Evolutionary conservation across 2,329 filamentous ascomycete genomes (phyloP).

Genomic region (Clonostachys rhizophaga): DNA sequence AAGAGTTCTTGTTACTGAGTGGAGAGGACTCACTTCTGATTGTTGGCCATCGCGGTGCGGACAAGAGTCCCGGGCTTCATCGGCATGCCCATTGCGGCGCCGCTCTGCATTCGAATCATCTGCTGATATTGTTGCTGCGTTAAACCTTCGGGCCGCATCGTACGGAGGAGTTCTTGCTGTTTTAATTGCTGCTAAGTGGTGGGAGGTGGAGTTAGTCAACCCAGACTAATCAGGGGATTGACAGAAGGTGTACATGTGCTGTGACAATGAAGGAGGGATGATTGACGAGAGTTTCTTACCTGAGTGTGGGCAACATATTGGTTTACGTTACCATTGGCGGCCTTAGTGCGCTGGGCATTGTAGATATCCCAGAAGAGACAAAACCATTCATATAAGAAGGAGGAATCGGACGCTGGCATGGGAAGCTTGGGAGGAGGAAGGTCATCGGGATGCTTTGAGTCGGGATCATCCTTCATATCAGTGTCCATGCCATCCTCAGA

Average conservation of each 20-base stretch:
- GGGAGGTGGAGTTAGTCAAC: slow-evolving; percentile 4
- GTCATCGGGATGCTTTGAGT: slow-evolving; percentile 71
- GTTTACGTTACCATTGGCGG: slow-evolving; percentile 56
- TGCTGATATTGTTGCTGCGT: slow-evolving; percentile 50
- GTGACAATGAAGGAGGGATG: slow-evolving; percentile 13
- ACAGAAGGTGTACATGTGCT: not conserved
- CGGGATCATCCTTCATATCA: slow-evolving; percentile 75
- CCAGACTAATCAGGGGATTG: not conserved
- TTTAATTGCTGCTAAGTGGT: slow-evolving; percentile 22
- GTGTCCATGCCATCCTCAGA: slow-evolving; percentile 75
- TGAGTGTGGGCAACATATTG: slow-evolving; percentile 81
- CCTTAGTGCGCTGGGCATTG: slow-evolving; percentile 71
- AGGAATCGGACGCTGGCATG: slow-evolving; percentile 60
- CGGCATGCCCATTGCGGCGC: slow-evolving; percentile 49
- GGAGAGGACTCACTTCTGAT: slow-evolving; percentile 55
- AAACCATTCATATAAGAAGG: slow-evolving; percentile 97
- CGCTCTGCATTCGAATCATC: slow-evolving; percentile 66
- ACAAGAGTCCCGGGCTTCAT: slow-evolving; percentile 60
- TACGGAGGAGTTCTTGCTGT: slow-evolving; percentile 72
- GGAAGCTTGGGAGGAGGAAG: slow-evolving; percentile 71
- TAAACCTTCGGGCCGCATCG: slow-evolving; percentile 57
- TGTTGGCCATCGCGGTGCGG: slow-evolving; percentile 75
- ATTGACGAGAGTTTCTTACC: slow-evolving; percentile 43
- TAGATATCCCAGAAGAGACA: slow-evolving; percentile 97
- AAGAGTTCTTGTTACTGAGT: slow-evolving; percentile 7